Conservation (phyloP, 1,284 basidiomycete genomes). For the Boletus smithii region DNA sequence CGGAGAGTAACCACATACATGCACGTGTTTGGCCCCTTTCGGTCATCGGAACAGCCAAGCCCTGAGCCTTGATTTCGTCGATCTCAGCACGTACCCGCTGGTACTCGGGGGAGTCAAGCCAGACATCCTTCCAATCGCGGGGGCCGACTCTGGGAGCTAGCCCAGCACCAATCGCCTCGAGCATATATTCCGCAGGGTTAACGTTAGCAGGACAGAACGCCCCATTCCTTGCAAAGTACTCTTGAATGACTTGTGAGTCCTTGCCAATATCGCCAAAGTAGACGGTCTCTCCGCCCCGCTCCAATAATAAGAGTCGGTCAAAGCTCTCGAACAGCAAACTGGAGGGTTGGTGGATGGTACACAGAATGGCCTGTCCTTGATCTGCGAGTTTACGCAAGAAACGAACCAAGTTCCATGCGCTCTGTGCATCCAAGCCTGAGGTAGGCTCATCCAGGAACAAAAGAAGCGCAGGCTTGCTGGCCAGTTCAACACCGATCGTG, state of each 20-base stretch:
- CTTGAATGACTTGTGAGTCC: conserved; percentile 56
- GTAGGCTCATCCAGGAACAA: conserved; percentile 70
- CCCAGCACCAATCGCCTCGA: conserved; percentile 75
- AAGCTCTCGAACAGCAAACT: conserved; percentile 72
- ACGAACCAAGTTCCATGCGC: conserved; percentile 81
- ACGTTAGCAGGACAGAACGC: conserved; percentile 60
- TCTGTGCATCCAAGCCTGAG: conserved; percentile 76
- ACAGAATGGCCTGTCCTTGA: conserved; percentile 79
- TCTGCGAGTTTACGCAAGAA: conserved; percentile 83
- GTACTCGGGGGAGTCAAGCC: conserved; percentile 56
- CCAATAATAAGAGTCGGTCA: conserved; percentile 65
- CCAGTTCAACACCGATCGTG: conserved; percentile 87
- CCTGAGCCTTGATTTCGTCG: conserved; percentile 42
- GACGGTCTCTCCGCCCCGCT: conserved; percentile 66
- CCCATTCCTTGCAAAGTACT: conserved; percentile 69
- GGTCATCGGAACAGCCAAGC: conserved; percentile 38
- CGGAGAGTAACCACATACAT: conserved; percentile 38
- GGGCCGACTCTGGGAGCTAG: conserved; percentile 60
- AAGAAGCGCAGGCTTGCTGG: conserved; percentile 78
- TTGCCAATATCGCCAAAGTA: conserved; percentile 80
- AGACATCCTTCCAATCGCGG: conserved; percentile 77
- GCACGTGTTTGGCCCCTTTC: conserved; percentile 41
- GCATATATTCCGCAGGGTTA: conserved; percentile 61
- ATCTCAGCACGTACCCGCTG: conserved; percentile 42
- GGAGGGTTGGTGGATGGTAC: conserved; percentile 76